Base-by-base conservation (phyloP, 2,329 filamentous ascomycete species). In the Xylariaceae sp. region DNA sequence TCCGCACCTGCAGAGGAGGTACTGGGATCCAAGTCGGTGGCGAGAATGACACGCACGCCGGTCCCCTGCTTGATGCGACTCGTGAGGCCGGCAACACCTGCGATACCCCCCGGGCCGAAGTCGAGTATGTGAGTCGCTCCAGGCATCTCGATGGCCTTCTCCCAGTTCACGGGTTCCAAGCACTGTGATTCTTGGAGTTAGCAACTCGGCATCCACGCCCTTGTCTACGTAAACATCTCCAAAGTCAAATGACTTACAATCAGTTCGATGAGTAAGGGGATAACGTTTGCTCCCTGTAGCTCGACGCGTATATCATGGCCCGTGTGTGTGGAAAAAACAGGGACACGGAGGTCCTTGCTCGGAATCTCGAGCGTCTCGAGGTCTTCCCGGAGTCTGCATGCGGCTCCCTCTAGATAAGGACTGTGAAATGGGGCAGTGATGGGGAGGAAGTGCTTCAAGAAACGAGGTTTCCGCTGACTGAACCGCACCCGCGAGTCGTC, bases 11-110 rank as follows among this genome's bases (percentile, higher is more conserved):
- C 43, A 94, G 84, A 14, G 88, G 88, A n/a, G n/a, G n/a, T n/a
- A n/a, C n/a, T n/a, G 36, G 90, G 90, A 55, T 90, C 86, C 55
- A 98, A 84, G n/a, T 88, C 78, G 48, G 92, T 92, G 30, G 88
- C 92, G 43, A 98, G 76, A 50, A 98, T 95, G 50, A 98, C 89
- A 44, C 90, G 88, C 24, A 98, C 92, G 56, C 92, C 92, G 41
- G 88, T 97, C 48, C 92, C 92, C 63, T 98, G 92, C 72, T 98
- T 98, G 76, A 97, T 98, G 55, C 92, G 87, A 73, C 94, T 97
- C 41, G 92, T 98, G 48, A 98, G 72, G 32, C 94, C 86, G 58
- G 92, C 94, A 15, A 98, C 81, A 49, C 94, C 94, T 16, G 92
- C 98, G 50, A 97, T 92, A 47, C 92, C 94, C 57, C 92, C 92